Evolutionary conservation across 306 rosid genomes (phyloP).

Genomic region (Malus domestica): DNA sequence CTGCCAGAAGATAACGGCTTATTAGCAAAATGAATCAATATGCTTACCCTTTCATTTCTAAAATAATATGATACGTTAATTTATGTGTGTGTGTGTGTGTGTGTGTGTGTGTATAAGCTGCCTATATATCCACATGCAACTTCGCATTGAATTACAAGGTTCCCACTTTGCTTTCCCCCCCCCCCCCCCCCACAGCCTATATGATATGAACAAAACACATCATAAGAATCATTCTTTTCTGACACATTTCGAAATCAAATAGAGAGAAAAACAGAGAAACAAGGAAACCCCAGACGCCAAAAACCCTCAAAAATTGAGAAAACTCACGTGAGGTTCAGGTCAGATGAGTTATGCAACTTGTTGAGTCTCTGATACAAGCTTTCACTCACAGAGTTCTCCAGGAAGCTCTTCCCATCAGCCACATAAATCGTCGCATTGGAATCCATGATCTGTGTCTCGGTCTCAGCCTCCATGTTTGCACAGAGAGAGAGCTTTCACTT

Average conservation of each 20-base stretch:
- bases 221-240: neutral
- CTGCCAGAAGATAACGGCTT: constrained; percentile 48
- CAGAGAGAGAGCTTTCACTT: neutral
- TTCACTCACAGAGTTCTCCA: constrained; percentile 9
- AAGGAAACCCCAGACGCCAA: neutral
- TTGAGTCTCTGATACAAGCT: constrained; percentile 16
- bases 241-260: neutral
- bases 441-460: neutral
- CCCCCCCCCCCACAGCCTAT: neutral
- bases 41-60: too few species aligned
- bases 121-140: neutral
- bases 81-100: too few species aligned
- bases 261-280: neutral
- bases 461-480: constrained; percentile 10
- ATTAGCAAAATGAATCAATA: constrained; percentile 8
- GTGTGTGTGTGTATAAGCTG: neutral
- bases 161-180: neutral
- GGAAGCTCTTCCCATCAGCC: constrained; percentile 9
- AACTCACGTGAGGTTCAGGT: constrained; percentile 27
- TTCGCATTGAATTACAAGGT: neutral
- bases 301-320: neutral
- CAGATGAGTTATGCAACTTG: constrained; percentile 19
- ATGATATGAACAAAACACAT: too few species aligned
- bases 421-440: constrained; percentile 1
- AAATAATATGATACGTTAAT: too few species aligned